Conservation (phyloP, 495 filamentous ascomycete species). For the Bacidia rubella region DNA sequence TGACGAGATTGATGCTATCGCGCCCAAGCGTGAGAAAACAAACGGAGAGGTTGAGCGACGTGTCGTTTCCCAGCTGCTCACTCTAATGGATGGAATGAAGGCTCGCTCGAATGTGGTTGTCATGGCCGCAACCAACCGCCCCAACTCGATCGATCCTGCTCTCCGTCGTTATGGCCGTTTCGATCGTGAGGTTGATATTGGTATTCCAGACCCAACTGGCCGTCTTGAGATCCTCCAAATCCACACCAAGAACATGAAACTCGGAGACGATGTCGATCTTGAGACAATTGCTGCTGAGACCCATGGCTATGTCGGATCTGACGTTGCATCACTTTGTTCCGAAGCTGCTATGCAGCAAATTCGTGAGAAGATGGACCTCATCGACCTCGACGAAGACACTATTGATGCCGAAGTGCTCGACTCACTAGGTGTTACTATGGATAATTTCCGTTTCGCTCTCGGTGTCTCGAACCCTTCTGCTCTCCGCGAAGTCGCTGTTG, state of each 20-base stretch:
- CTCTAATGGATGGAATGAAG: conserved; percentile 99
- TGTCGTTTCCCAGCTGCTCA: conserved; percentile 94
- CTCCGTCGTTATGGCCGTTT: conserved; percentile 91
- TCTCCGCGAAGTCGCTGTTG: conserved; percentile 95
- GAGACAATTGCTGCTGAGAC: conserved; percentile 96
- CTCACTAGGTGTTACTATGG: conserved; percentile 96
- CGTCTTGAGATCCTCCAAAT: conserved; percentile 98
- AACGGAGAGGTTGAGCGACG: conserved; percentile 98
- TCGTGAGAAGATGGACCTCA: conserved; percentile 99
- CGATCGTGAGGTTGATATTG: conserved; percentile 96
- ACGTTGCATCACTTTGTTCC: conserved; percentile 96
- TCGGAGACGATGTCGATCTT: conserved; percentile 90
- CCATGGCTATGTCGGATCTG: conserved; percentile 97
- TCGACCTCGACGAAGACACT: conserved; percentile 96
- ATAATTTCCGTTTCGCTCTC: conserved; percentile 97
- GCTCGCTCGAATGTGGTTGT: conserved; percentile 94
- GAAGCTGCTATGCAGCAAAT: conserved; percentile 99
- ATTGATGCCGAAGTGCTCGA: conserved; percentile 98
- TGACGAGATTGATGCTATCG: conserved; percentile 97
- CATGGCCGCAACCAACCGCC: conserved; percentile 96
- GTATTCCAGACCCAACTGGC: conserved; percentile 93
- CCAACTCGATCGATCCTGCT: conserved; percentile 92
- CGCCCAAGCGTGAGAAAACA: conserved; percentile 99
- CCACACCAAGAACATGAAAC: conserved; percentile 99
- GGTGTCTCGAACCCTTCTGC: conserved; percentile 97